Evolutionary conservation across 108 stramenopile genomes (phyloP).

Genomic region (Cyclostephanos tholiformis): DNA sequence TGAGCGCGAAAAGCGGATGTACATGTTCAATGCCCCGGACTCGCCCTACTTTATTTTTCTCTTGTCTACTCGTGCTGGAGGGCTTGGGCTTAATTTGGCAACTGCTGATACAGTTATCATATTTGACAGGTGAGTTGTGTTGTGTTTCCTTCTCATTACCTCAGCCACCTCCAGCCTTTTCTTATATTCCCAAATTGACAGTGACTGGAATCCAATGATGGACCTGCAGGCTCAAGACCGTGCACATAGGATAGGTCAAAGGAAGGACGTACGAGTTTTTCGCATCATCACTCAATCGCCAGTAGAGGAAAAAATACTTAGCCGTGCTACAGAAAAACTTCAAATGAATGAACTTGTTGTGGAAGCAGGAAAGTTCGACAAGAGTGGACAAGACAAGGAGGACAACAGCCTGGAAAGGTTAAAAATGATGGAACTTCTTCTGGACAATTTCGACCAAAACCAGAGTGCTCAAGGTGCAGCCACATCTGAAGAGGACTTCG

Average conservation of each 20-base stretch:
- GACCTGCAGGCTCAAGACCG: slow-evolving; percentile 97
- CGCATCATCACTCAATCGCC: slow-evolving; percentile 91
- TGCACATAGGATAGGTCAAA: slow-evolving; percentile 97
- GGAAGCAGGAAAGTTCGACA: slow-evolving; percentile 95
- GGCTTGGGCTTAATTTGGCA: slow-evolving; percentile 81
- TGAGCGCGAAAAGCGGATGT: slow-evolving; percentile 94
- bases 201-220: slow-evolving; percentile 99
- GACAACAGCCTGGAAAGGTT: slow-evolving; percentile 82
- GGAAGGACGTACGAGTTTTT: slow-evolving; percentile 88
- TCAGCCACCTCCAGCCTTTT: not conserved
- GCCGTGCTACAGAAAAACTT: slow-evolving; percentile 91
- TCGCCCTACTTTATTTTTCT: slow-evolving; percentile 91
- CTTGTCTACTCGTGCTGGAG: slow-evolving; percentile 94
- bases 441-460: slow-evolving; percentile 77
- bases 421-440: slow-evolving; percentile 84
- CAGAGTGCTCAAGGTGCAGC: slow-evolving; percentile 53
- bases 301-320: slow-evolving; percentile 92
- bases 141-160: not conserved
- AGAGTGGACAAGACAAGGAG: slow-evolving; percentile 66
- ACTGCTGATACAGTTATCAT: slow-evolving; percentile 97
- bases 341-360: slow-evolving; percentile 94
- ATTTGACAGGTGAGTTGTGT: slow-evolving; percentile 63
- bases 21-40: slow-evolving; percentile 92
- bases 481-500: slow-evolving; percentile 58
- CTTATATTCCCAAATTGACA: slow-evolving; percentile 30